A percentile compares a stretch with the other conserved stretches of the same genome.
phyloP scores from a whole-genome alignment of 2,329 filamentous ascomycete genomes.

The Botrytis deweyae region DNA sequence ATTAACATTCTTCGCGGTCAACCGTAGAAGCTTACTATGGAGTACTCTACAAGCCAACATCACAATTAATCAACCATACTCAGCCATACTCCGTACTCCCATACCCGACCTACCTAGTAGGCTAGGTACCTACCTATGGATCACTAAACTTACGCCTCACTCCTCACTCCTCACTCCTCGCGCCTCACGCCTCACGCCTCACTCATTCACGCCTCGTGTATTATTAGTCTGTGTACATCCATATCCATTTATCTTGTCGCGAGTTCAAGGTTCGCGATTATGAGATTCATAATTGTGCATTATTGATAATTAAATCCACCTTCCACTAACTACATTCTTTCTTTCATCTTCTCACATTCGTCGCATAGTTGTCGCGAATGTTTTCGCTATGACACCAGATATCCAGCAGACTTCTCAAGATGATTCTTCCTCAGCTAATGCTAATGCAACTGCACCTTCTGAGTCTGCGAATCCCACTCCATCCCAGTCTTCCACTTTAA shows the following conservation, averaged over 20 bases:
- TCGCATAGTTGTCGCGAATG: slow-evolving; percentile 35
- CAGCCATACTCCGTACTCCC: too few relatives aligned
- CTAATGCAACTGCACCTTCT: slow-evolving; percentile 17
- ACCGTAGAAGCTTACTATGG: not conserved
- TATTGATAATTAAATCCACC: not conserved
- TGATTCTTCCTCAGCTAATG: slow-evolving; percentile 18
- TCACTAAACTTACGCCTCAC: slow-evolving; percentile 14
- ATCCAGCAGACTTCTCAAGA: slow-evolving; percentile 31
- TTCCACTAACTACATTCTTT: not conserved
- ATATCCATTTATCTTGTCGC: not conserved
- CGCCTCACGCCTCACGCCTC: not conserved
- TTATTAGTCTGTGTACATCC: not conserved
- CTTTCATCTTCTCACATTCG: not conserved
- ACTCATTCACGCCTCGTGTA: slow-evolving; percentile 4
- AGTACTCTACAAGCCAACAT: not conserved
- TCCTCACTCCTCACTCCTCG: not conserved
- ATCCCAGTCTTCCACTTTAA: slow-evolving; percentile 28
- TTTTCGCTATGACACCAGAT: slow-evolving; percentile 38
- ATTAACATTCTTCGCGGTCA: too few relatives aligned
- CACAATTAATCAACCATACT: not conserved
- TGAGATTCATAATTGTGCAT: not conserved
- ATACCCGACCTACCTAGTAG: too few relatives aligned
- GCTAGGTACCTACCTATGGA: too few relatives aligned
- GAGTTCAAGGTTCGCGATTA: slow-evolving; percentile 13
- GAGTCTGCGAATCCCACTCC: slow-evolving; percentile 29